These are phyloP conservation scores for Paecilomyces formosus DNA, from an alignment of 2,329 filamentous ascomycete genomes.

Conservation along the genomic window DNA sequence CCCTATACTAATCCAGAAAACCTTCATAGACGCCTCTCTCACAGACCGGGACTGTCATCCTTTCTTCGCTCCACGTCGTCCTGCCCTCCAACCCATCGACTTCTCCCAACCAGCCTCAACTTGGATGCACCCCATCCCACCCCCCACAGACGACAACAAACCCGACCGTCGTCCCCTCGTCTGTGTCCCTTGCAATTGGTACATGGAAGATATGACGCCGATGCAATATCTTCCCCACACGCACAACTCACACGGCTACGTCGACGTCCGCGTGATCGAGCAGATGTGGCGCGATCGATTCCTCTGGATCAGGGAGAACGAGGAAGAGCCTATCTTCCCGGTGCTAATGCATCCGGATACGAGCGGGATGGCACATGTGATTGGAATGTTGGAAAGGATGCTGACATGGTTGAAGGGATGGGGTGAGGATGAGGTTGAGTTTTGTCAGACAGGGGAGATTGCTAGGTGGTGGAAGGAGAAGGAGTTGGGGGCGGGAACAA, in stretches of 20 bases:
- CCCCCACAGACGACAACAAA: slow-evolving; percentile 1
- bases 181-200: slow-evolving; percentile 39
- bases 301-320: slow-evolving; percentile 45
- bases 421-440: slow-evolving; percentile 22
- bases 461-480: slow-evolving; percentile 20
- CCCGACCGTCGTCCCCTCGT: slow-evolving; percentile 24
- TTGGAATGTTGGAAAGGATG: slow-evolving; percentile 50
- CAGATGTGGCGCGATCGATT: slow-evolving; percentile 56
- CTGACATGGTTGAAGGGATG: slow-evolving; percentile 43
- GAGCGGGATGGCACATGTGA: slow-evolving; percentile 54
- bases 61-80: slow-evolving; percentile 32
- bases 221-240: slow-evolving; percentile 38
- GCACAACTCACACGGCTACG: slow-evolving; percentile 51
- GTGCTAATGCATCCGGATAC: slow-evolving; percentile 52
- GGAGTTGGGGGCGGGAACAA: neutral
- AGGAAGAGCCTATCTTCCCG: slow-evolving; percentile 40
- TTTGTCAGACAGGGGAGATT: slow-evolving; percentile 22
- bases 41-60: slow-evolving; percentile 36
- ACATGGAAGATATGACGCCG: slow-evolving; percentile 41
- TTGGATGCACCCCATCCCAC: slow-evolving; percentile 38
- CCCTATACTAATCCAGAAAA: too few species aligned
- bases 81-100: slow-evolving; percentile 32
- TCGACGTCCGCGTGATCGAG: slow-evolving; percentile 50
- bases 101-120: slow-evolving; percentile 34
- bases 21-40: slow-evolving; percentile 28